phyloP scores from a whole-genome alignment of 1,284 basidiomycete species.

The Tylopilus sp. region DNA sequence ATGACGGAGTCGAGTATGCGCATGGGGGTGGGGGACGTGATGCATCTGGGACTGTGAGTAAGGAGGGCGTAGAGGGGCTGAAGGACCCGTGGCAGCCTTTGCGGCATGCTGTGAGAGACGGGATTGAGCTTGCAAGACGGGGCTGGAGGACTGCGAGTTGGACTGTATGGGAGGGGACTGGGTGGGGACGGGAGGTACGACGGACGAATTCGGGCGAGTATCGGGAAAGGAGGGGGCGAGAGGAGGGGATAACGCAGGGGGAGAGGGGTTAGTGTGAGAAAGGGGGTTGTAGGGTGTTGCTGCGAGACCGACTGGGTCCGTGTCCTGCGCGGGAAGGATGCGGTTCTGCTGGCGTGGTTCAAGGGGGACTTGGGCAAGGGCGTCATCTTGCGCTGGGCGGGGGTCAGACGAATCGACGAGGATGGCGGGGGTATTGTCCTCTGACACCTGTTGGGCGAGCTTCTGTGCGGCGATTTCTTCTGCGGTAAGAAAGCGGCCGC shows the following conservation, averaged over 20 bases:
- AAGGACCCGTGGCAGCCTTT: constrained; percentile 34
- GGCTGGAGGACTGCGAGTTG: constrained; percentile 23
- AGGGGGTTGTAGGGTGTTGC: constrained; percentile 14
- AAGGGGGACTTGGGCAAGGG: constrained; percentile 2
- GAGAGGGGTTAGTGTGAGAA: constrained; percentile 21
- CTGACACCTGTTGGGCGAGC: constrained; percentile 34
- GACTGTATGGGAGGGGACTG: constrained; percentile 26
- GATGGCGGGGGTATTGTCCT: constrained; percentile 13
- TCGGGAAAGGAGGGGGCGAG: constrained; percentile 26
- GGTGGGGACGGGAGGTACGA: constrained; percentile 16
- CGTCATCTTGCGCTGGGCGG: constrained; percentile 10
- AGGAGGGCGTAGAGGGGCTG: constrained; percentile 51
- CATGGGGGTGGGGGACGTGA: constrained; percentile 74
- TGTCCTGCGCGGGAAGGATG: constrained; percentile 23
- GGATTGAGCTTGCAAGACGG: constrained; percentile 16
- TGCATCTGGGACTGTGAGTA: constrained; percentile 60
- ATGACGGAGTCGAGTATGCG: constrained; percentile 67
- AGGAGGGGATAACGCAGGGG: constrained; percentile 21
- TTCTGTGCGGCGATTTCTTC: constrained; percentile 87
- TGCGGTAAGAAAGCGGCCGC: constrained; percentile 93
- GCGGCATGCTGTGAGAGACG: constrained; percentile 22
- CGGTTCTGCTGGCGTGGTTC: constrained; percentile 17
- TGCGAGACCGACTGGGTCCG: constrained; percentile 5
- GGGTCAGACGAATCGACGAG: constrained; percentile 15
- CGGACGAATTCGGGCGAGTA: constrained; percentile 5